These are phyloP conservation scores for Tubosaeta brunneosetosa DNA, from an alignment of 768 basidiomycete genomes.

Conservation along the genomic window DNA sequence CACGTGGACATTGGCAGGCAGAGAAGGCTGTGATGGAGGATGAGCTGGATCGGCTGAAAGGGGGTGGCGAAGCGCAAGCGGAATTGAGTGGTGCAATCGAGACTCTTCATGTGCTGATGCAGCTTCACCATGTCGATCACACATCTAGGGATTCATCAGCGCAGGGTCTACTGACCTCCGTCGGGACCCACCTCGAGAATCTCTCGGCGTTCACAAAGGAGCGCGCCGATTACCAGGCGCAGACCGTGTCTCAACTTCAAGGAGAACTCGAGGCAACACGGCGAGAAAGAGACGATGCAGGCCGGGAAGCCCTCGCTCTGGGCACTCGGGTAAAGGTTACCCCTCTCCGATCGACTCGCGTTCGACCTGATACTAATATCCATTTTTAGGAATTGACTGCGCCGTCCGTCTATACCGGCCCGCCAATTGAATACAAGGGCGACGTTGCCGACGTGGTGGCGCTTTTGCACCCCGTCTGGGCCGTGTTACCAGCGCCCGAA, in stretches of 20 bases:
- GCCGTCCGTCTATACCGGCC: constrained; percentile 21
- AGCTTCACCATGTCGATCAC: constrained; percentile 53
- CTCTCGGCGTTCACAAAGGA: constrained; percentile 42
- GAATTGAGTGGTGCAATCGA: constrained; percentile 51
- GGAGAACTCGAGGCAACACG: constrained; percentile 52
- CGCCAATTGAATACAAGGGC: constrained; percentile 29
- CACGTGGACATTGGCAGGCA: constrained; percentile 47
- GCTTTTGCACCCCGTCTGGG: constrained; percentile 72
- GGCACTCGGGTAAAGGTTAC: constrained; percentile 38
- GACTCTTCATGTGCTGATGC: constrained; percentile 48
- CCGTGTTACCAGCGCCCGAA: constrained; percentile 78
- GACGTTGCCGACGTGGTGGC: constrained; percentile 56
- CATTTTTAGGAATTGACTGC: constrained; percentile 21
- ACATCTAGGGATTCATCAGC: constrained; percentile 46
- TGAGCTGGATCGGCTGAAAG: constrained; percentile 44
- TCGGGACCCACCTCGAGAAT: constrained; percentile 49
- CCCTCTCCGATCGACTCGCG: neutral
- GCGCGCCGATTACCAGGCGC: constrained; percentile 38
- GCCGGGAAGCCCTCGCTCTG: constrained; percentile 36
- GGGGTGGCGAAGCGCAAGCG: constrained; percentile 35
- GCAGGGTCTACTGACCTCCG: constrained; percentile 43
- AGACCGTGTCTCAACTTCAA: constrained; percentile 52
- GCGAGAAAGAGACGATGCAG: constrained; percentile 47
- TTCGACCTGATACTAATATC: neutral
- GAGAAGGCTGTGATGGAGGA: constrained; percentile 47